A percentile compares a stretch with the other conserved stretches of the same genome.
These are phyloP conservation scores for Cryoendolithus antarcticus DNA, from an alignment of 2,329 filamentous ascomycete species.

Conservation along the genomic window DNA sequence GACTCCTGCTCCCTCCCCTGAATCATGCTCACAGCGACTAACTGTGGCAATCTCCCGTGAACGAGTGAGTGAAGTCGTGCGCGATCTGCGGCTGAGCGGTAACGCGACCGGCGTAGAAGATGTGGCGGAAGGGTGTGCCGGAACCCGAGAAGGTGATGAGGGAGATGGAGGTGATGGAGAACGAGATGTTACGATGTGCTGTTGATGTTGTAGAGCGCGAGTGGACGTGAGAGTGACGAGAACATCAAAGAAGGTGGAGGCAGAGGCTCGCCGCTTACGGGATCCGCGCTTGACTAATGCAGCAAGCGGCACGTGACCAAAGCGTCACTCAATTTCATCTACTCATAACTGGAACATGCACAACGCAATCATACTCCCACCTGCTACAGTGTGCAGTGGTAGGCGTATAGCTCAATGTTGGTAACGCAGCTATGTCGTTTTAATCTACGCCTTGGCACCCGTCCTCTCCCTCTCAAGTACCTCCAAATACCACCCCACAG, in stretches of 20 bases:
- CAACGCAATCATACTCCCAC: neutral
- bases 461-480: neutral
- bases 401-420: too few species aligned
- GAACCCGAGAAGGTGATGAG: neutral
- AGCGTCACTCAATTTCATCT: too few species aligned
- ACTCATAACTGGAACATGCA: too few species aligned
- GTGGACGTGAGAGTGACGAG: neutral
- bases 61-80: neutral
- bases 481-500: constrained; percentile 3
- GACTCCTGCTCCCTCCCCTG: neutral
- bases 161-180: neutral
- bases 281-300: neutral
- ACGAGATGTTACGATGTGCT: neutral
- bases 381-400: neutral
- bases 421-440: too few species aligned
- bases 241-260: neutral
- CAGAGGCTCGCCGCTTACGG: neutral
- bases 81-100: neutral
- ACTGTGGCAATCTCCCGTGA: neutral
- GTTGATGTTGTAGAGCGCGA: neutral
- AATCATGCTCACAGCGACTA: neutral
- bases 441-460: too few species aligned
- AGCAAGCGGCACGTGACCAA: too few species aligned
- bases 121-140: neutral
- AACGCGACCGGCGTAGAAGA: neutral